phyloP scores from a whole-genome alignment of 169 alveolate genomes.

The Plasmodium sp. region DNA sequence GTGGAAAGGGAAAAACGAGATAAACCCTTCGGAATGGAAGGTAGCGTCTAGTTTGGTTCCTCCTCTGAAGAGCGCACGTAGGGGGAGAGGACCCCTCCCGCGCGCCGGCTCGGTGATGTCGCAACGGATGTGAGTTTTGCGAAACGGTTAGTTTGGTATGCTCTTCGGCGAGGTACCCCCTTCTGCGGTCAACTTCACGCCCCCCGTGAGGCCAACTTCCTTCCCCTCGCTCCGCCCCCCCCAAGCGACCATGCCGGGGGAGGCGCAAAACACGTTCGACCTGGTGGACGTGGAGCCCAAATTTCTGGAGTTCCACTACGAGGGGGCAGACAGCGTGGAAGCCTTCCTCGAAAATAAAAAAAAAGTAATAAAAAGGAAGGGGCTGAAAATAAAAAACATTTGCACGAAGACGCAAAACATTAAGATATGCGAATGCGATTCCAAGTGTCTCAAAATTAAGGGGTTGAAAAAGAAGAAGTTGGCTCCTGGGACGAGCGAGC shows the following conservation, averaged over 20 bases:
- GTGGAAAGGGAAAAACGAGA: background rate
- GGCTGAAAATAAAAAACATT: constrained; percentile 29
- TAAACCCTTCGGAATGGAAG: background rate
- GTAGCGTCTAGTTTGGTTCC: background rate
- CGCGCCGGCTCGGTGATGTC: background rate
- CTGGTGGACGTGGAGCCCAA: constrained; percentile 57
- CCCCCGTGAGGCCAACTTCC: background rate
- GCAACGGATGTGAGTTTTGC: background rate
- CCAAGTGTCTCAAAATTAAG: constrained; percentile 35
- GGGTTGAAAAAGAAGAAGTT: constrained; percentile 50
- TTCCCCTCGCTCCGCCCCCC: too few relatives aligned
- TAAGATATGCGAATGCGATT: constrained; percentile 37
- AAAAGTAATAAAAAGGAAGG: constrained; percentile 36
- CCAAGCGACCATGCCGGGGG: background rate
- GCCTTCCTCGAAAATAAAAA: constrained; percentile 11
- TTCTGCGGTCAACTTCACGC: background rate
- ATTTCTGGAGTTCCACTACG: constrained; percentile 33
- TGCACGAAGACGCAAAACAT: constrained; percentile 57
- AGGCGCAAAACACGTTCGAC: constrained; percentile 13
- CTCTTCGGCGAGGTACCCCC: background rate
- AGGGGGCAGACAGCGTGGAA: constrained; percentile 27
- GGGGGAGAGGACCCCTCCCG: background rate
- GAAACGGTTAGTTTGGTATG: background rate
- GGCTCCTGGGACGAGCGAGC: constrained; percentile 60
- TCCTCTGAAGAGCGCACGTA: background rate